Evolutionary conservation across 192 early-diverging fungal species (phyloP).

Genomic region (Coemansia sp.): DNA sequence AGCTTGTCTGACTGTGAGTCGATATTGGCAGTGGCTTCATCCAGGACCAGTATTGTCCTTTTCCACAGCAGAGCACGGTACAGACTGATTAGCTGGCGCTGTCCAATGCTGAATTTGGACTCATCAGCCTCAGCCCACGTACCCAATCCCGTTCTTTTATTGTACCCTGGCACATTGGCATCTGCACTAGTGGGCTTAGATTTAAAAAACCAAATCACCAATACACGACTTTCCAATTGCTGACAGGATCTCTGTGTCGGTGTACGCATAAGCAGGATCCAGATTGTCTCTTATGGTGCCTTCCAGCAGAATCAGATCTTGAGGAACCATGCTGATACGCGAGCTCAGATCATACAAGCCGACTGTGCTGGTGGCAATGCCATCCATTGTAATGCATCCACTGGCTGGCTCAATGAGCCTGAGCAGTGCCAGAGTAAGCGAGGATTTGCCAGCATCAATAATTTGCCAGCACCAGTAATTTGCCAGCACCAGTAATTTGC

Average conservation of each 20-base stretch:
- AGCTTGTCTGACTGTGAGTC: constrained; percentile 60
- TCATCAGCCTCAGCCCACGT: constrained; percentile 13
- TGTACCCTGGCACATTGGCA: background rate
- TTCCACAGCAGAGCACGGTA: constrained; percentile 51
- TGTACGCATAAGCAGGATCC: constrained; percentile 58
- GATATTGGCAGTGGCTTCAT: constrained; percentile 56
- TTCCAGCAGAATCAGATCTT: constrained; percentile 65
- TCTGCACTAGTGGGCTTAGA: background rate
- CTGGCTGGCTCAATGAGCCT: constrained; percentile 55
- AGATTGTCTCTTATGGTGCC: constrained; percentile 68
- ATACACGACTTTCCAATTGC: constrained; percentile 49
- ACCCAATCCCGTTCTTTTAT: background rate
- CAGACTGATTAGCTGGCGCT: constrained; percentile 58
- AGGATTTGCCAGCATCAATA: constrained; percentile 63
- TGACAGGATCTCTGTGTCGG: constrained; percentile 64
- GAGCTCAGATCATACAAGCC: constrained; percentile 56
- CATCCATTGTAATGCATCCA: constrained; percentile 55
- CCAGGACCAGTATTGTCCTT: constrained; percentile 52
- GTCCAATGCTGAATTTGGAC: constrained; percentile 45
- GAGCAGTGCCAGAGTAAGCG: constrained; percentile 57
- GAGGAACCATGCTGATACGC: constrained; percentile 58
- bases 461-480: no score
- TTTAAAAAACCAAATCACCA: constrained; percentile 1
- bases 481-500: no score
- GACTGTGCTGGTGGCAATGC: constrained; percentile 56